Evolutionary conservation across 2,329 filamentous ascomycete genomes (phyloP), one percentile per base, ranked within the genome.

Genomic region (Colletotrichum spinosum): DNA sequence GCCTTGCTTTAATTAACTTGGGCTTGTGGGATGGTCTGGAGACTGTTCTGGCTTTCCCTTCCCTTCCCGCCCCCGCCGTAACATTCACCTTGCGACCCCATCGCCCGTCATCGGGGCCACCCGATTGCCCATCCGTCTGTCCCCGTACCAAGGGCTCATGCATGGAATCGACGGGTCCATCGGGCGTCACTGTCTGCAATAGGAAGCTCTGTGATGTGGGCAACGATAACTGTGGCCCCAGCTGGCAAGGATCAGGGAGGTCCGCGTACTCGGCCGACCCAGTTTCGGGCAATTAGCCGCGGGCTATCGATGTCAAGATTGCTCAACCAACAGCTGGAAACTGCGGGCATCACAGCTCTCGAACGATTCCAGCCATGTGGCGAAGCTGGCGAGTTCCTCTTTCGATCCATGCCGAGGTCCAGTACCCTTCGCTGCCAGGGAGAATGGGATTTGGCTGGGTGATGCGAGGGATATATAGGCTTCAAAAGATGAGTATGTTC

Each of bases 401-500:
- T 42, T 7, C 44, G 42, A 25, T 17, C 52, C 52, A 35, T 34
- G 33, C 61, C 38, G 56, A 65, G 56, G 61, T 34, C 50, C 12
- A 46, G 34, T 41, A 25, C 1, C 39, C 44, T 2, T 49, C 8
- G 7, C 33, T 13, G n/a, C 44, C 49, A 60, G 49, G 56, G 38
- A 46, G 17, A 15, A 8, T 17, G 45, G 34, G n/a, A 37, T 41
- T 13, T 15, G 39, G 17, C 9, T 10, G 10, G 8, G 17, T 37
- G 44, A 41, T 60, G 61, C 61, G 56, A 60, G 49, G 49, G 45
- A 60, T 60, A 65, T 65, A 65, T 65, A 56, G 60, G 55, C 25
- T 54, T 38, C 56, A 38, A 37, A 48, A 42, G 25, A 15, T n/a
- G 38, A 25, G 49, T 56, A 65, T 39, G 50, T 59, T 42, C 46